A percentile compares a stretch with the other conserved stretches of the same genome.
Evolutionary conservation across 2,329 filamentous ascomycete genomes (phyloP).

Genomic region (Neopestalotiopsis sp.): DNA sequence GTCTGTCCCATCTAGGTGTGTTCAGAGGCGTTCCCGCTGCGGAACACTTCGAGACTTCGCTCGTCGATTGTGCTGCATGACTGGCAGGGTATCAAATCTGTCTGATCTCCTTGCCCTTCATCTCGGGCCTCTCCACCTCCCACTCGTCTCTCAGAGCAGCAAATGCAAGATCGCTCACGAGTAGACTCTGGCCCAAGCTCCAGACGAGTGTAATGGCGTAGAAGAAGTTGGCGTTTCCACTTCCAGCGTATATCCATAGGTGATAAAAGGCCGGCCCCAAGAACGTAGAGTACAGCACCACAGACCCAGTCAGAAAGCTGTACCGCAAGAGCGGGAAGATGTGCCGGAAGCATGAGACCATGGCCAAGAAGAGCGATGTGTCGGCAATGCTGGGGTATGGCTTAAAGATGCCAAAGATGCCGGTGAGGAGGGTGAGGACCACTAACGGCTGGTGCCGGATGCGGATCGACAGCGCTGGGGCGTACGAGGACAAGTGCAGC

Average conservation of each 20-base stretch:
- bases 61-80: neutral
- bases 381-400: conserved; percentile 95
- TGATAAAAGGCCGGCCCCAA: conserved; percentile 96
- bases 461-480: conserved; percentile 83
- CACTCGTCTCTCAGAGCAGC: conserved; percentile 90
- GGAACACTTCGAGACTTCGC: neutral
- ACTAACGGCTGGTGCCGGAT: conserved; percentile 86
- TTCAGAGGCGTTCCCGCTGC: neutral
- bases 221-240: conserved; percentile 98
- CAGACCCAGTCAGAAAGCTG: conserved; percentile 83
- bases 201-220: conserved; percentile 99
- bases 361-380: conserved; percentile 81
- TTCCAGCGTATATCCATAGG: conserved; percentile 97
- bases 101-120: conserved; percentile 84
- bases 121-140: conserved; percentile 89
- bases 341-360: conserved; percentile 88
- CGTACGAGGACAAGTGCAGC: conserved; percentile 91
- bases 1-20: too few relatives aligned
- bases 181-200: conserved; percentile 86
- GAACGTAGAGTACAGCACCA: conserved; percentile 85
- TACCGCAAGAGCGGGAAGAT: conserved; percentile 93
- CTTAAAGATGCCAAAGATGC: conserved; percentile 94
- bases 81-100: conserved; percentile 69
- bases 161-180: conserved; percentile 88
- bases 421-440: conserved; percentile 81